A percentile compares a stretch with the other conserved stretches of the same genome.
These are phyloP conservation scores for Phoma herbarum DNA, from an alignment of 2,329 filamentous ascomycete genomes.

Conservation along the genomic window DNA sequence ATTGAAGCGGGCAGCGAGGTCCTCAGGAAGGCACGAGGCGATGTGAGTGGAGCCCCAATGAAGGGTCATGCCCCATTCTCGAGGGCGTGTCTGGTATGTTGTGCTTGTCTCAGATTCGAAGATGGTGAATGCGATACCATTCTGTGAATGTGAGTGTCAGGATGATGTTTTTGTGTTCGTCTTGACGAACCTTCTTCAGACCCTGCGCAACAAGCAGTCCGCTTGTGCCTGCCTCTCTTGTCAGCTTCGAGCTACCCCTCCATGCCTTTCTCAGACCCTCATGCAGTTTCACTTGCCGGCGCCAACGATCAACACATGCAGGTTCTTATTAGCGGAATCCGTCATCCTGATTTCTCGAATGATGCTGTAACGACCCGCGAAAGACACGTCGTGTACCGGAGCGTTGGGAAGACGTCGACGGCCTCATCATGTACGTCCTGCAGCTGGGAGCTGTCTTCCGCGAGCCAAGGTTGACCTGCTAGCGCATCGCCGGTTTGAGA, in stretches of 20 bases:
- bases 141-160: constrained; percentile 11
- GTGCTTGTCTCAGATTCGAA: constrained; percentile 25
- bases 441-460: not conserved
- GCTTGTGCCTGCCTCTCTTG: constrained; percentile 19
- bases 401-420: constrained; percentile 5
- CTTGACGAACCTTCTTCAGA: constrained; percentile 24
- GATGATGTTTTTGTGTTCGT: constrained; percentile 6
- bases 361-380: not conserved
- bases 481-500: constrained; percentile 9
- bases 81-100: constrained; percentile 31
- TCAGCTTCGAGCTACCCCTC: constrained; percentile 20
- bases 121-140: constrained; percentile 25
- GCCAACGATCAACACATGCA: constrained; percentile 25
- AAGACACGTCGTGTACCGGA: constrained; percentile 6
- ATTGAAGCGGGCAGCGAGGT: constrained; percentile 30
- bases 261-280: constrained; percentile 13
- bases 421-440: constrained; percentile 5
- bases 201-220: constrained; percentile 26
- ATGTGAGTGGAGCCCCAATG: constrained; percentile 35
- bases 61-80: constrained; percentile 42
- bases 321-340: constrained; percentile 3
- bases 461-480: constrained; percentile 3
- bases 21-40: constrained; percentile 27
- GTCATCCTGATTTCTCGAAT: constrained; percentile 13
- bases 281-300: constrained; percentile 21